Percentiles rank a stretch among this genome's conserved stretches.
Conservation (phyloP, 306 rosid genomes). For the Vicia sativa region DNA sequence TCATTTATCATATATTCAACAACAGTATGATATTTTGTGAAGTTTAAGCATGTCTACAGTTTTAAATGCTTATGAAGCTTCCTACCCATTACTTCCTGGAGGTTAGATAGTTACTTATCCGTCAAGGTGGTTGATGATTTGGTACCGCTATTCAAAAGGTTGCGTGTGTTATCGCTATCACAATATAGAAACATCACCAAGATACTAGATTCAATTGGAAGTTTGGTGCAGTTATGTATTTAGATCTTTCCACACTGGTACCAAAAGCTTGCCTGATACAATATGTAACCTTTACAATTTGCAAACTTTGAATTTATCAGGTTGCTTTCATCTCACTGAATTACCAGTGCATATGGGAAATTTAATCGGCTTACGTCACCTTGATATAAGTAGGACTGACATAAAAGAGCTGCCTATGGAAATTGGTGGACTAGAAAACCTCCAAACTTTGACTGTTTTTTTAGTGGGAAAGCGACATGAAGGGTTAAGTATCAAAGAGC, state of each 20-base stretch:
- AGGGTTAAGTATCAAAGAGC: slow-evolving; percentile 3
- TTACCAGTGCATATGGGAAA: background rate
- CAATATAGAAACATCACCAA: background rate
- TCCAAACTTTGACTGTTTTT: slow-evolving; percentile 12
- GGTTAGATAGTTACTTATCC: too few species aligned
- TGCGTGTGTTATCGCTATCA: background rate
- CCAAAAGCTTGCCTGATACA: background rate
- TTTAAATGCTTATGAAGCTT: slow-evolving; percentile 6
- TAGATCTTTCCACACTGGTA: background rate
- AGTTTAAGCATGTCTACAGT: background rate
- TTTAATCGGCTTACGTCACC: background rate
- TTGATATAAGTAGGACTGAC: background rate
- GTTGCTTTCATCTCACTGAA: background rate
- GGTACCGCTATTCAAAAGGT: background rate
- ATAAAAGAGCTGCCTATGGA: background rate
- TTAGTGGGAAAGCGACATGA: background rate
- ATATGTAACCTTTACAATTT: background rate
- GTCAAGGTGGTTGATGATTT: background rate
- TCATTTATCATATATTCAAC: slow-evolving; percentile 31
- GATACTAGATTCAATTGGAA: background rate
- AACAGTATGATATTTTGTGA: background rate
- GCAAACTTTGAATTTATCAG: background rate
- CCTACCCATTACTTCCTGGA: too few species aligned
- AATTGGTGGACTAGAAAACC: background rate
- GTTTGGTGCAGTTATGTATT: background rate